phyloP scores from a whole-genome alignment of 2,329 filamentous ascomycete species.

The Nakataea oryzae region DNA sequence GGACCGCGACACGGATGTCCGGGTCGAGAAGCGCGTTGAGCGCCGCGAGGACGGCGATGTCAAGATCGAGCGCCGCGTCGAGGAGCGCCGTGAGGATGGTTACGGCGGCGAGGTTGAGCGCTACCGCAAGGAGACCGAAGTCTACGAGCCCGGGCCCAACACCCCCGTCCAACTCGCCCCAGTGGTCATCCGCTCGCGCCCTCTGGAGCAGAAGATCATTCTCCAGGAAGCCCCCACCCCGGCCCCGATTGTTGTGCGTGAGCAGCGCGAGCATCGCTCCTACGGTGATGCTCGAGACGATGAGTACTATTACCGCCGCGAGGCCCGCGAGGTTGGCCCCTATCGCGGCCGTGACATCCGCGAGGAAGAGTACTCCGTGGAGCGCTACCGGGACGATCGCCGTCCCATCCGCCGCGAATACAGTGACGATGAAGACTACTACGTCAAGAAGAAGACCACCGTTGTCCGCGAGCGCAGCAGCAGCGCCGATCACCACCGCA shows the following conservation, averaged over 20 bases:
- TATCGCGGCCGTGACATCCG: slow-evolving; percentile 24
- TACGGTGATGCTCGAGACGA: slow-evolving; percentile 27
- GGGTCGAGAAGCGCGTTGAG: slow-evolving; percentile 29
- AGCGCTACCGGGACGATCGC: slow-evolving; percentile 15
- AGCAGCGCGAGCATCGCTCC: slow-evolving; percentile 19
- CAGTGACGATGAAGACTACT: slow-evolving; percentile 30
- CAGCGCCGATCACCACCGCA: slow-evolving; percentile 38
- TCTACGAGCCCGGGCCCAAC: slow-evolving; percentile 38
- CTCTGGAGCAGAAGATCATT: slow-evolving; percentile 49
- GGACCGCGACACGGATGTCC: slow-evolving; percentile 26
- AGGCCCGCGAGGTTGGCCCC: slow-evolving; percentile 26
- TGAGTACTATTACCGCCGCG: slow-evolving; percentile 40
- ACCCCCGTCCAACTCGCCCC: slow-evolving; percentile 29
- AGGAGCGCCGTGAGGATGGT: slow-evolving; percentile 36
- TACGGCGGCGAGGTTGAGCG: slow-evolving; percentile 41
- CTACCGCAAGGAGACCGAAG: slow-evolving; percentile 53
- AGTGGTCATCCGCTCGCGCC: slow-evolving; percentile 45
- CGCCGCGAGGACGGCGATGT: slow-evolving; percentile 38
- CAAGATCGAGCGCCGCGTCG: slow-evolving; percentile 40
- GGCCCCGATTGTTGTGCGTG: slow-evolving; percentile 35
- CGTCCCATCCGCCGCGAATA: slow-evolving; percentile 24
- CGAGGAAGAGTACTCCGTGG: slow-evolving; percentile 22
- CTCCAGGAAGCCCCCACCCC: slow-evolving; percentile 46
- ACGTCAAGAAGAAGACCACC: slow-evolving; percentile 28
- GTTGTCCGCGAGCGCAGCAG: slow-evolving; percentile 40